These are phyloP conservation scores for Volvariella surrecta DNA, from an alignment of 1,284 basidiomycete species.

Conservation along the genomic window DNA sequence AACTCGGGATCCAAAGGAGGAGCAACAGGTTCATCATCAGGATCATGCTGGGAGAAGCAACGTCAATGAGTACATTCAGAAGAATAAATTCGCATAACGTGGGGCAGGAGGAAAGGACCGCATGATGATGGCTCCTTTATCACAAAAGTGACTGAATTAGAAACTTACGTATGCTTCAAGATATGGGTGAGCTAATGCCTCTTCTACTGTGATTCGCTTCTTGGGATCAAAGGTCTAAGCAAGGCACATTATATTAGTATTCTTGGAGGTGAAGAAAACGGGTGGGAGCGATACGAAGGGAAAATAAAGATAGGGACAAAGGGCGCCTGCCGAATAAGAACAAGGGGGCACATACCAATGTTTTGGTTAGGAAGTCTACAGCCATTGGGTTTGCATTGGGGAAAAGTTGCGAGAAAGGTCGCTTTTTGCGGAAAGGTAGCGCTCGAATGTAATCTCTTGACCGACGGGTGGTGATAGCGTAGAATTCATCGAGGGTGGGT, in stretches of 20 bases:
- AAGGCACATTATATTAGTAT: constrained; percentile 6
- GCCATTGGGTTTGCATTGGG: constrained; percentile 83
- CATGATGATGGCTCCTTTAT: constrained; percentile 1
- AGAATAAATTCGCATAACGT: not conserved
- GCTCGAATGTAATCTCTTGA: constrained; percentile 88
- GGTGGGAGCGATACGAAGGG: not conserved
- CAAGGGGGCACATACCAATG: constrained; percentile 51
- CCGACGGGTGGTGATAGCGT: constrained; percentile 78
- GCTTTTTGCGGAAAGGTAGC: constrained; percentile 80
- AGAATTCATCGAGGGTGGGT: constrained; percentile 86
- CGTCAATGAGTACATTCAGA: constrained; percentile 7
- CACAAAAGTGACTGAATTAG: not conserved
- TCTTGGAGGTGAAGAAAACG: constrained; percentile 1
- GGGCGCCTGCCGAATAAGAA: not conserved
- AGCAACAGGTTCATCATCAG: constrained; percentile 88
- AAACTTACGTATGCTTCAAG: constrained; percentile 77
- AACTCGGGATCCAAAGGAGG: constrained; percentile 86
- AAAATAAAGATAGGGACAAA: not conserved
- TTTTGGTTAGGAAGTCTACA: constrained; percentile 88
- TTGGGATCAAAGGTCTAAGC: constrained; percentile 82
- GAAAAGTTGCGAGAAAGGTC: constrained; percentile 73
- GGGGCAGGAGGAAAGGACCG: not conserved
- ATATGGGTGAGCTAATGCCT: constrained; percentile 88
- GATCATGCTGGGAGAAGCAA: constrained; percentile 58
- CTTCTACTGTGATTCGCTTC: constrained; percentile 87